These are phyloP conservation scores for Eimeria necatrix DNA, from an alignment of 169 alveolate genomes.

Conservation along the genomic window DNA sequence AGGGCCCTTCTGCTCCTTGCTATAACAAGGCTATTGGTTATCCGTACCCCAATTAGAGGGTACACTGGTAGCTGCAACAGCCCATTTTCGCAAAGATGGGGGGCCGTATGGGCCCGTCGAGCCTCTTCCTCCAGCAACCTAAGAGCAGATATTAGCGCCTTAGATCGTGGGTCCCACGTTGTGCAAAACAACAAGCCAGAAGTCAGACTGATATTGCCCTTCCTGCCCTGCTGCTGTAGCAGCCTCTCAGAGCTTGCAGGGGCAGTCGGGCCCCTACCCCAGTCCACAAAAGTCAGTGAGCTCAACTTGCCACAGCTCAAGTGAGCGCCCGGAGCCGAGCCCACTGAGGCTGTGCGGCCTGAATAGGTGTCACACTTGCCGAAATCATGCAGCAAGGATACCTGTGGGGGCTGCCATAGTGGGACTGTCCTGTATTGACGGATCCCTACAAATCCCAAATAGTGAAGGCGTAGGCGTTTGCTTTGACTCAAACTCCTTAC, in stretches of 20 bases:
- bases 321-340: not conserved
- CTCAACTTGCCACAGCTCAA: not conserved
- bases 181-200: slow-evolving; percentile 66
- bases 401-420: not conserved
- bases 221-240: slow-evolving; percentile 4
- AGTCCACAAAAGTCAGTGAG: slow-evolving; percentile 30
- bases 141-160: slow-evolving; percentile 73
- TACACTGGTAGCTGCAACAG: slow-evolving; percentile 30
- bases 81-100: not conserved
- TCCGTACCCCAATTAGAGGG: slow-evolving; percentile 63
- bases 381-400: not conserved
- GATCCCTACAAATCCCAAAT: not conserved
- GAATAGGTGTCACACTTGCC: not conserved
- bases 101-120: not conserved
- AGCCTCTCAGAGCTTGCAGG: slow-evolving; percentile 51
- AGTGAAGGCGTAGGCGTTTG: not conserved
- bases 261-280: slow-evolving; percentile 41
- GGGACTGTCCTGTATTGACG: too few relatives aligned
- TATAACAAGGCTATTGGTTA: slow-evolving; percentile 71
- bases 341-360: too few relatives aligned
- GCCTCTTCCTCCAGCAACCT: slow-evolving; percentile 66
- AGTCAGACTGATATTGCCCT: not conserved
- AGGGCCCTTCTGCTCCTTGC: slow-evolving; percentile 75
- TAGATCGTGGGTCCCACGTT: slow-evolving; percentile 77
- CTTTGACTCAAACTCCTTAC: not conserved